phyloP scores from a whole-genome alignment of 2,329 filamentous ascomycete genomes.

The Zelopaecilomyces penicillatus region DNA sequence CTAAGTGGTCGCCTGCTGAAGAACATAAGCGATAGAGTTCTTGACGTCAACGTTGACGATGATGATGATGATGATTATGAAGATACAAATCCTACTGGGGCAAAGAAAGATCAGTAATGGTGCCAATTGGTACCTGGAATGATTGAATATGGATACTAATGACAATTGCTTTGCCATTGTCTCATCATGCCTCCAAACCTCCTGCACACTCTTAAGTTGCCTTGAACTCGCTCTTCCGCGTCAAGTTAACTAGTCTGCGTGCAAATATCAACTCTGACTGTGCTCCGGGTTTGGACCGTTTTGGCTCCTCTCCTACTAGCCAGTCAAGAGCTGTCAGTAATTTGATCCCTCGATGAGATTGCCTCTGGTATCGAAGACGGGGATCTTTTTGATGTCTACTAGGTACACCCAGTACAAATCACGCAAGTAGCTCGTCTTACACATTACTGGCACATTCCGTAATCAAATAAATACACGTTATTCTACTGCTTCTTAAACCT shows the following conservation, averaged over 20 bases:
- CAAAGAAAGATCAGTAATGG: conserved; percentile 22
- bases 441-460: conserved; percentile 22
- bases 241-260: conserved; percentile 95
- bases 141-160: conserved; percentile 23
- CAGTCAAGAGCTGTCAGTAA: conserved; percentile 23
- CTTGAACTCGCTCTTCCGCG: conserved; percentile 66
- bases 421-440: conserved; percentile 18
- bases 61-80: conserved; percentile 43
- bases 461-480: no score
- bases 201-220: conserved; percentile 96
- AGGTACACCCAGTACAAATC: conserved; percentile 23
- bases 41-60: conserved; percentile 64
- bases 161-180: conserved; percentile 15
- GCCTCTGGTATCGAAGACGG: conserved; percentile 17
- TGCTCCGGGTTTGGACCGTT: conserved; percentile 40
- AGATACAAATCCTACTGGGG: conserved; percentile 5
- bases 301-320: conserved; percentile 33
- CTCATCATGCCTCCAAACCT: conserved; percentile 5
- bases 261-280: conserved; percentile 61
- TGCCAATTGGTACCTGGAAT: conserved; percentile 7
- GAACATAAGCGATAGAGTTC: conserved; percentile 67
- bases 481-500: no score
- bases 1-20: conserved; percentile 67
- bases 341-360: conserved; percentile 14
- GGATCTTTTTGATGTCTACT: conserved; percentile 24